phyloP scores from a whole-genome alignment of 2,329 filamentous ascomycete genomes.

The Stenocarpella maydis region DNA sequence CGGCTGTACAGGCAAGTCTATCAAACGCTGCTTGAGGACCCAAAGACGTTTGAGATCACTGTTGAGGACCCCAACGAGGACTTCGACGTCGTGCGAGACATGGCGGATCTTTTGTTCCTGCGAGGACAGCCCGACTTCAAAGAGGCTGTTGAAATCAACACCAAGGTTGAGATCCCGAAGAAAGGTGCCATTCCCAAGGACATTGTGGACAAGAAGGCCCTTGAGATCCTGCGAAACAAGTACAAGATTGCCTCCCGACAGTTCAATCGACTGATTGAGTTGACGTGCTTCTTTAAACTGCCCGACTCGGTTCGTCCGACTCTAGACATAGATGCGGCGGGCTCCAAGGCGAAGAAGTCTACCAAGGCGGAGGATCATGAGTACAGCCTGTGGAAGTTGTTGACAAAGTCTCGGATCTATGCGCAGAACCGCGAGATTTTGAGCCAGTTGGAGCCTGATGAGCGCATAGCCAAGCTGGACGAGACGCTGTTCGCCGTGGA shows the following conservation, averaged over 20 bases:
- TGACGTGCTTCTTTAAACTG: slow-evolving; percentile 73
- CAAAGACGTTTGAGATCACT: slow-evolving; percentile 81
- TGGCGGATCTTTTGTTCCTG: slow-evolving; percentile 74
- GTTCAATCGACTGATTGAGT: slow-evolving; percentile 77
- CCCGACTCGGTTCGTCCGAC: slow-evolving; percentile 64
- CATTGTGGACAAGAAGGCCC: slow-evolving; percentile 65
- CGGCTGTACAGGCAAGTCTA: slow-evolving; percentile 85
- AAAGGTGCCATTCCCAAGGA: slow-evolving; percentile 56
- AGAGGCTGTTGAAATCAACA: slow-evolving; percentile 61
- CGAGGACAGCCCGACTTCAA: slow-evolving; percentile 66
- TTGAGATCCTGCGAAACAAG: slow-evolving; percentile 65
- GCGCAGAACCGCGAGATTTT: slow-evolving; percentile 77
- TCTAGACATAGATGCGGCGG: slow-evolving; percentile 50
- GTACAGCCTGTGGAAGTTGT: slow-evolving; percentile 75
- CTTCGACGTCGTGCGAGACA: slow-evolving; percentile 82
- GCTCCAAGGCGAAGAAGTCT: slow-evolving; percentile 43
- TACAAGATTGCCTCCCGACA: slow-evolving; percentile 81
- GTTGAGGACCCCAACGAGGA: slow-evolving; percentile 93
- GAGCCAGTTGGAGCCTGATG: slow-evolving; percentile 71
- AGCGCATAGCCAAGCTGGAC: slow-evolving; percentile 77
- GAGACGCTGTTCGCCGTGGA: slow-evolving; percentile 74
- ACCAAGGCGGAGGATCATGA: slow-evolving; percentile 66
- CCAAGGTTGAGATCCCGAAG: slow-evolving; percentile 56
- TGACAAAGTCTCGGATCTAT: slow-evolving; percentile 81
- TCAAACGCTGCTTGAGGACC: slow-evolving; percentile 69